Evolutionary conservation across 345 rosid species (phyloP).

Genomic region (Aquilaria malaccensis): DNA sequence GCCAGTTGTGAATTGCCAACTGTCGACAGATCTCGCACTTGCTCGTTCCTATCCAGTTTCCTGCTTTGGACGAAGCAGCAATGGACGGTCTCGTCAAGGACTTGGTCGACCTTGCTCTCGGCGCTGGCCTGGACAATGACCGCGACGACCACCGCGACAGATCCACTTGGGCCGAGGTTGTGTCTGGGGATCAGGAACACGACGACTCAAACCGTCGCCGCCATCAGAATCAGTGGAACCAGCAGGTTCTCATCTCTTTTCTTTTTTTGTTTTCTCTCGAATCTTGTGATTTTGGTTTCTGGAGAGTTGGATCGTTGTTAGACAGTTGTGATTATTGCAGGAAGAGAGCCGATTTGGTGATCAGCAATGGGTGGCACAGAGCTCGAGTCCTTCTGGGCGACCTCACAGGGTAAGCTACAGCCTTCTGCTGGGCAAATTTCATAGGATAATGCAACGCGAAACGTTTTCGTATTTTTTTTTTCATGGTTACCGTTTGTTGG

Average conservation of each 20-base stretch:
- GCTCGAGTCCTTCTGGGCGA: constrained; percentile 30
- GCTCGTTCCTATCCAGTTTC: too few relatives aligned
- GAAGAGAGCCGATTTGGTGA: constrained; percentile 17
- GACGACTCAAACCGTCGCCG: constrained; percentile 13
- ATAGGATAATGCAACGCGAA: too few relatives aligned
- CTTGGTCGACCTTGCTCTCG: constrained; percentile 42
- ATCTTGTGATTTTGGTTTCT: neutral
- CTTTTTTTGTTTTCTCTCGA: neutral
- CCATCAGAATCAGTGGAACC: constrained; percentile 18
- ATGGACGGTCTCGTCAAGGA: constrained; percentile 80
- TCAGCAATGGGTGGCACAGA: constrained; percentile 19
- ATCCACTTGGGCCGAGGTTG: constrained; percentile 87
- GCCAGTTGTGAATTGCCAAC: too few relatives aligned
- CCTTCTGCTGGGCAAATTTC: too few relatives aligned
- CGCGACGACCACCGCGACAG: constrained; percentile 48
- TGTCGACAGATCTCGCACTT: too few relatives aligned
- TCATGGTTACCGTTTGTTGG: too few relatives aligned
- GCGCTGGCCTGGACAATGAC: constrained; percentile 20
- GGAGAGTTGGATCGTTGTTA: neutral
- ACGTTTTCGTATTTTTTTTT: too few relatives aligned
- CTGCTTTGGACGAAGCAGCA: too few relatives aligned
- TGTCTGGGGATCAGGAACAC: constrained; percentile 48
- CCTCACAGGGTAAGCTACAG: constrained; percentile 29
- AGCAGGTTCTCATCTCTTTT: constrained; percentile 18
- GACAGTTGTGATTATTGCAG: constrained; percentile 11